A percentile compares a stretch with the other conserved stretches of the same genome.
phyloP scores from a whole-genome alignment of 352 stramenopile species.

The Phytopythium boreale region DNA sequence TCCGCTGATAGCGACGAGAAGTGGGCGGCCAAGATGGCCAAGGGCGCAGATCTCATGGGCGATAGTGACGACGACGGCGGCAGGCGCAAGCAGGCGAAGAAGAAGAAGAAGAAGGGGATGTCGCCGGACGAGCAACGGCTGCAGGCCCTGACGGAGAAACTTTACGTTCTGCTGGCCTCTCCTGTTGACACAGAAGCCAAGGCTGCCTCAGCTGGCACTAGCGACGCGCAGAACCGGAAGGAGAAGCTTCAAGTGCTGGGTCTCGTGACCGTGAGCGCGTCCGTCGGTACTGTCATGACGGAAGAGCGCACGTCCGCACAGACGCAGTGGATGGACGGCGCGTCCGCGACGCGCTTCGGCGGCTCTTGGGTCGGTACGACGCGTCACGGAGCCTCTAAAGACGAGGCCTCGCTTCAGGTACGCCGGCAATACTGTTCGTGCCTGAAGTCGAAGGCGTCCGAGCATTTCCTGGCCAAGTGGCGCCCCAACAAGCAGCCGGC shows the following conservation, averaged over 20 bases:
- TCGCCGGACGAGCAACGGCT: constrained; percentile 70
- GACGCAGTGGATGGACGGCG: constrained; percentile 83
- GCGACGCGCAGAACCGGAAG: constrained; percentile 33
- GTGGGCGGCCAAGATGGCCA: constrained; percentile 55
- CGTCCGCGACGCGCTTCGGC: constrained; percentile 34
- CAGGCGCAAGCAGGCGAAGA: constrained; percentile 37
- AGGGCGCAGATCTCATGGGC: constrained; percentile 40
- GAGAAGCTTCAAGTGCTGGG: constrained; percentile 70
- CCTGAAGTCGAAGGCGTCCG: constrained; percentile 11
- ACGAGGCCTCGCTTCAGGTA: constrained; percentile 57
- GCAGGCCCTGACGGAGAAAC: constrained; percentile 64
- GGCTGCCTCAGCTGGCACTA: background rate
- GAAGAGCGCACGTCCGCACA: constrained; percentile 69
- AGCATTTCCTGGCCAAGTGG: constrained; percentile 44
- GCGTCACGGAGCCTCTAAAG: constrained; percentile 75
- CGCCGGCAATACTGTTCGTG: constrained; percentile 35
- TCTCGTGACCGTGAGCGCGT: constrained; percentile 54
- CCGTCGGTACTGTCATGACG: constrained; percentile 43
- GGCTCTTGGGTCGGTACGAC: constrained; percentile 65
- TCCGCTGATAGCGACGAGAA: constrained; percentile 40
- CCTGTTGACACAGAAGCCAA: constrained; percentile 16
- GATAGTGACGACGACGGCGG: constrained; percentile 37
- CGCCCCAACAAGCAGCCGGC: constrained; percentile 65
- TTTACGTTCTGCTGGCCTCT: constrained; percentile 51
- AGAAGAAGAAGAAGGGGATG: constrained; percentile 31